A percentile compares a stretch with the other conserved stretches of the same genome.
phyloP scores from a whole-genome alignment of 257 asterid species.

The Asclepias syriaca region DNA sequence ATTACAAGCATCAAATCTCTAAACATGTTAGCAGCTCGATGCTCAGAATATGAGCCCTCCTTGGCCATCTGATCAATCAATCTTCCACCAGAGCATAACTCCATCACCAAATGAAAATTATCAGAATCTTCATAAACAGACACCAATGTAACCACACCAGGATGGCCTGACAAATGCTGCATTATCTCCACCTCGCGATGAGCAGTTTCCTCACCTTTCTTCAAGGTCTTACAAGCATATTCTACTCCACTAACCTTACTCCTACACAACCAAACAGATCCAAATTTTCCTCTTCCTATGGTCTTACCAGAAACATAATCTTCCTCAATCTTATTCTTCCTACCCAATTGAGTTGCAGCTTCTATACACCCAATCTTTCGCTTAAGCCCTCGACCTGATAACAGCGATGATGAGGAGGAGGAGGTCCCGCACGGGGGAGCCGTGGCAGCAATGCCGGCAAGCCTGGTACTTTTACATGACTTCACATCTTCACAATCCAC shows the following conservation, averaged over 20 bases:
- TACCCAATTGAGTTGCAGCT: conserved; percentile 37
- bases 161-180: conserved; percentile 47
- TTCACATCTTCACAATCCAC: conserved; percentile 28
- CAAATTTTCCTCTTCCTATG: conserved; percentile 44
- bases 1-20: conserved; percentile 44
- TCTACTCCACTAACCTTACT: conserved; percentile 33
- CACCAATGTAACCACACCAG: conserved; percentile 40
- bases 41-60: conserved; percentile 33
- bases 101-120: conserved; percentile 45
- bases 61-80: conserved; percentile 42
- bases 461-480: conserved; percentile 36
- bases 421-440: conserved; percentile 39
- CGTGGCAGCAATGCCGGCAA: conserved; percentile 38
- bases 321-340: conserved; percentile 39
- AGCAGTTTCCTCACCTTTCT: conserved; percentile 44
- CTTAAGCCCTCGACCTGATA: conserved; percentile 37
- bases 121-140: conserved; percentile 41
- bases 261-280: conserved; percentile 37
- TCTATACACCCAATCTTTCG: conserved; percentile 46
- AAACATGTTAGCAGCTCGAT: conserved; percentile 38
- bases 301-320: conserved; percentile 33
- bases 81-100: conserved; percentile 47
- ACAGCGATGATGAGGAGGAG: conserved; percentile 16
- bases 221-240: conserved; percentile 41
- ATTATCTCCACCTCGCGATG: conserved; percentile 49